phyloP scores from a whole-genome alignment of 2,329 filamentous ascomycete species.

The Lecanosticta acicola region DNA sequence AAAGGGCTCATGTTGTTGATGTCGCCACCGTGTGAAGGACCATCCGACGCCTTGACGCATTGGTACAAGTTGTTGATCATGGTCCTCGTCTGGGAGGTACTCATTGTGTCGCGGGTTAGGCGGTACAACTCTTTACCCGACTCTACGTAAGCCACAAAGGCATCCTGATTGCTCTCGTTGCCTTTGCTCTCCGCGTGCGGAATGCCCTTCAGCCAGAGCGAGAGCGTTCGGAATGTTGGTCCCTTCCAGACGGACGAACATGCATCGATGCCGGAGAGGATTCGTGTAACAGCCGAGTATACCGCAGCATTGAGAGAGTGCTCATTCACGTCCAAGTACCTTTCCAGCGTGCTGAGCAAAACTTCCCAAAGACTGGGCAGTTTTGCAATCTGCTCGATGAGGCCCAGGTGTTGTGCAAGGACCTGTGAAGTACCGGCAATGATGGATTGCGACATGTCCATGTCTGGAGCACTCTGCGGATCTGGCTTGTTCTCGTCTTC shows the following conservation, averaged over 20 bases:
- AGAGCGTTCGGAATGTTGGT: slow-evolving; percentile 26
- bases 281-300: slow-evolving; percentile 36
- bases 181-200: slow-evolving; percentile 19
- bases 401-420: slow-evolving; percentile 68
- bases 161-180: slow-evolving; percentile 60
- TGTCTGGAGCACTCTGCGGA: slow-evolving; percentile 7
- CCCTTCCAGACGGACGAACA: slow-evolving; percentile 22
- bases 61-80: slow-evolving; percentile 67
- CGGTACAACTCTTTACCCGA: slow-evolving; percentile 72
- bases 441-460: slow-evolving; percentile 67
- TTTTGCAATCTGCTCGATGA: slow-evolving; percentile 59
- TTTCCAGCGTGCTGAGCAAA: slow-evolving; percentile 63
- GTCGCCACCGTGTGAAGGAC: slow-evolving; percentile 64
- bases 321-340: slow-evolving; percentile 37
- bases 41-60: slow-evolving; percentile 64
- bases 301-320: slow-evolving; percentile 40
- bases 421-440: slow-evolving; percentile 67
- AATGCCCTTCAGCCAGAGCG: slow-evolving; percentile 29
- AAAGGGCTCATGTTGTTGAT: slow-evolving; percentile 67
- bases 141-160: slow-evolving; percentile 76
- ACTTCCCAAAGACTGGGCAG: slow-evolving; percentile 73
- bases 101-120: slow-evolving; percentile 61
- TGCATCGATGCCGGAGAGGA: slow-evolving; percentile 33
- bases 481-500: slow-evolving; percentile 2
- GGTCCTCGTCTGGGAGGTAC: slow-evolving; percentile 56